Evolutionary conservation across 2,329 filamentous ascomycete genomes (phyloP).

Genomic region (Exophiala calicioides): DNA sequence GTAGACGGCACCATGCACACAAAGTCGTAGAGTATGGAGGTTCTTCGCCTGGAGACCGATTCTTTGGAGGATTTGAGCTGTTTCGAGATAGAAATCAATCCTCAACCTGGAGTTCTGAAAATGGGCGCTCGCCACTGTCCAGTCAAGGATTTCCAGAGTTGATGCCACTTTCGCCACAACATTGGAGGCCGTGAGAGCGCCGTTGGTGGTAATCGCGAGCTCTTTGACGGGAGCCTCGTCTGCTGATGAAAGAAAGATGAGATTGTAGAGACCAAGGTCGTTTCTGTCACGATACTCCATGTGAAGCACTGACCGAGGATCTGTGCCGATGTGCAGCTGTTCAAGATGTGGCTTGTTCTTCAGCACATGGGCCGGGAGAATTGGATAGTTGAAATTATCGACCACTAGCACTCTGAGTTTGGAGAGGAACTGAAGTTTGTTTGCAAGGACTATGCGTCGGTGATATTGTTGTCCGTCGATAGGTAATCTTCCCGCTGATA

Average conservation of each 20-base stretch:
- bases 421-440: conserved; percentile 11
- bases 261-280: background rate
- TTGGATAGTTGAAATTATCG: conserved; percentile 25
- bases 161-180: conserved; percentile 1
- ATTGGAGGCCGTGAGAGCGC: conserved; percentile 5
- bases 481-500: conserved; percentile 5
- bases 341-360: conserved; percentile 24
- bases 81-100: conserved; percentile 3
- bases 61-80: background rate
- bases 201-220: conserved; percentile 22
- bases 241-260: conserved; percentile 1
- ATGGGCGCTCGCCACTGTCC: conserved; percentile 7
- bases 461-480: conserved; percentile 17
- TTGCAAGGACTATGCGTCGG: conserved; percentile 7
- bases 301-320: conserved; percentile 23
- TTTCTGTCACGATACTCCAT: background rate
- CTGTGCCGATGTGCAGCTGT: conserved; percentile 19
- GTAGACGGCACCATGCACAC: conserved; percentile 15
- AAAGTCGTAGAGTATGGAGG: conserved; percentile 21
- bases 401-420: conserved; percentile 23
- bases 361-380: conserved; percentile 18
- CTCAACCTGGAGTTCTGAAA: background rate
- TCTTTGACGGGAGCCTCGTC: conserved; percentile 14
- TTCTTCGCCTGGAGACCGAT: background rate
- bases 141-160: conserved; percentile 19